Evolutionary conservation across 2,329 filamentous ascomycete genomes (phyloP).

Genomic region (Colletotrichum acutatum): DNA sequence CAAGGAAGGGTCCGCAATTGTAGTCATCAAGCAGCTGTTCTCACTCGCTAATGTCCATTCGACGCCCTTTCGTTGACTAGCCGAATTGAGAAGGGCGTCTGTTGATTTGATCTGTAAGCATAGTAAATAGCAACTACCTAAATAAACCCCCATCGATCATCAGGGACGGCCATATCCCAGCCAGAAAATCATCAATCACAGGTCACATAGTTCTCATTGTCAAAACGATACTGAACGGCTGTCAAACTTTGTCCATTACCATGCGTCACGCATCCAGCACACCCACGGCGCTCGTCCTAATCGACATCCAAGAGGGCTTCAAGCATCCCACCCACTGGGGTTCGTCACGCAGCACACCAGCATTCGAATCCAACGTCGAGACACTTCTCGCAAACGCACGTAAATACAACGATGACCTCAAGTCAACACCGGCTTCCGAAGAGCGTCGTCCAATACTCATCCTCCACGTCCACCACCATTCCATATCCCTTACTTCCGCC

Average conservation of each 20-base stretch:
- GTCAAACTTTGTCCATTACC: neutral
- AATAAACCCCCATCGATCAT: neutral
- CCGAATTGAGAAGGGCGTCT: neutral
- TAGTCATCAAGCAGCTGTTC: too few species aligned
- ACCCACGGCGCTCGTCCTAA: slow-evolving; percentile 56
- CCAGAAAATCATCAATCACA: neutral
- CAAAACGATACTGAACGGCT: neutral
- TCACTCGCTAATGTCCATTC: neutral
- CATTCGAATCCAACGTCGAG: slow-evolving; percentile 54
- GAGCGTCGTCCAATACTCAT: slow-evolving; percentile 42
- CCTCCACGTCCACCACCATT: slow-evolving; percentile 58
- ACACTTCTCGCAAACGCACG: slow-evolving; percentile 47
- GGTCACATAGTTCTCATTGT: neutral
- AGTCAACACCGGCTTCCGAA: neutral
- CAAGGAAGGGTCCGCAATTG: too few species aligned
- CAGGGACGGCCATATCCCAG: neutral
- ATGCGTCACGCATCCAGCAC: slow-evolving; percentile 37
- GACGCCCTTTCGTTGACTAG: neutral
- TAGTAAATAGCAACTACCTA: neutral
- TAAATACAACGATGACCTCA: neutral
- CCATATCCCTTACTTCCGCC: slow-evolving; percentile 44
- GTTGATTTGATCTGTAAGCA: neutral
- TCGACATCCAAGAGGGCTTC: slow-evolving; percentile 59
- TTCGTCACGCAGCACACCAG: slow-evolving; percentile 53
- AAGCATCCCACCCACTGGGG: slow-evolving; percentile 52